phyloP scores from a whole-genome alignment of 2,329 filamentous ascomycete species.

The Trichoderma gracile region DNA sequence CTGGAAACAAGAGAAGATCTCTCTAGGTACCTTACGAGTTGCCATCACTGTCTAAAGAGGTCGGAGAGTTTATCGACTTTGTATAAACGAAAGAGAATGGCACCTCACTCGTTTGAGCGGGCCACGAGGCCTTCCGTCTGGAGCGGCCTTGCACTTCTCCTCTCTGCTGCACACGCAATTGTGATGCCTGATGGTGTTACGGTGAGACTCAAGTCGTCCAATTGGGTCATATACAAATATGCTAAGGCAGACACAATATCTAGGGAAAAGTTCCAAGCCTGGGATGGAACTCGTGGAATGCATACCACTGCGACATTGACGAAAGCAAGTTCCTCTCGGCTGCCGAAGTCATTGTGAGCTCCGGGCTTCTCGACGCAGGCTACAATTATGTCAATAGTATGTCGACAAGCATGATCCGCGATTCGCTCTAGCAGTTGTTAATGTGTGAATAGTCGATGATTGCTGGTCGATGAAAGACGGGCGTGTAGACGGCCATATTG shows the following conservation, averaged over 20 bases:
- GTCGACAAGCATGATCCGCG: background rate
- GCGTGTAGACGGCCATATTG: slow-evolving; percentile 38
- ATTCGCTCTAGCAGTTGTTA: background rate
- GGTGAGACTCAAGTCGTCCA: background rate
- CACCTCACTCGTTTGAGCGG: background rate
- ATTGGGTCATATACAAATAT: background rate
- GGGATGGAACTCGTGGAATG: slow-evolving; percentile 57
- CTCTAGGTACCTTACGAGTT: background rate
- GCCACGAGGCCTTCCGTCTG: background rate
- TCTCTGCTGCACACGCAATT: slow-evolving; percentile 6
- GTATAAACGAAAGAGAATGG: background rate
- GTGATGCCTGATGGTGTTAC: slow-evolving; percentile 22
- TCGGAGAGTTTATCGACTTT: too few relatives aligned
- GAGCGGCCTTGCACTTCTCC: slow-evolving; percentile 10
- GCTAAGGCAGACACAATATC: background rate
- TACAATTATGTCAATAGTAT: slow-evolving; percentile 57
- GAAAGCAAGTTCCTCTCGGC: slow-evolving; percentile 51
- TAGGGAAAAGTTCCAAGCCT: slow-evolving; percentile 41
- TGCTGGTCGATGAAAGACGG: slow-evolving; percentile 57
- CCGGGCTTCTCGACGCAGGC: slow-evolving; percentile 54
- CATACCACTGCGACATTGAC: slow-evolving; percentile 52
- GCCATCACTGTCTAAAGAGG: too few relatives aligned
- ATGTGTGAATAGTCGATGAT: slow-evolving; percentile 52
- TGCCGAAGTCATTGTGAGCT: slow-evolving; percentile 49
- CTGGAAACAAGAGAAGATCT: background rate